Evolutionary conservation across 1,139 yeast genomes (phyloP), one percentile per base, ranked within the genome.

Genomic region (Dujonia santamariae): DNA sequence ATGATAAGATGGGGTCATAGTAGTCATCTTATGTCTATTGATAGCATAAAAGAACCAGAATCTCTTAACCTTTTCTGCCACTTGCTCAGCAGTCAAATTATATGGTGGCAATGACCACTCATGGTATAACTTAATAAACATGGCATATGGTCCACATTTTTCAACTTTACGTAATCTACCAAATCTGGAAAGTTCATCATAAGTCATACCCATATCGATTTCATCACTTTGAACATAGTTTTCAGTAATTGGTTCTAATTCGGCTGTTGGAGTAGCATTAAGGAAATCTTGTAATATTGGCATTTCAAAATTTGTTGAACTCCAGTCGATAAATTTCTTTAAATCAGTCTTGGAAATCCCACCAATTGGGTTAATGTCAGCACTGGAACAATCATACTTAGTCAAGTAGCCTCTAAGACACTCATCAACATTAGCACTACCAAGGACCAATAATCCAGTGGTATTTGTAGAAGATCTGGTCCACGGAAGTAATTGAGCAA

Each of bases 401-500:
- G 99, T 92, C 53, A 94, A 70, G 53, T 92, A 92, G 0, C 99
- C 99, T 43, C 99, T 72, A 42, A 92, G 65, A 48, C 96, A 87
- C 56, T 92, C 99, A 57, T 92, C 99, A n/a, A 92, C 98, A 55
- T 92, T 92, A 6, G 98, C 97, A 54, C 95, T 82, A 1, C 98
- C 98, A 37, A 92, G 68, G 7, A 92, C 99, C 28, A 92, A 67
- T 34, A 92, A 62, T 0, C 97, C 96, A 4, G 88, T 88, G 12
- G 80, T 72, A 8, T 13, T 17, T 32, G 74, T 68, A 22, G 71
- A 67, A 31, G 73, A 62, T 46, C 97, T 73, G 12, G 88, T 85
- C 97, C 98, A 92, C 4, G 99, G 98, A 37, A 92, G 67, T 35
- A 92, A 66, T 52, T 92, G 96, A 0, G 99, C 97, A 71, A 92